Conservation (phyloP, 805 yeast genomes). For the Saccharomycopsis synnaedendra region DNA sequence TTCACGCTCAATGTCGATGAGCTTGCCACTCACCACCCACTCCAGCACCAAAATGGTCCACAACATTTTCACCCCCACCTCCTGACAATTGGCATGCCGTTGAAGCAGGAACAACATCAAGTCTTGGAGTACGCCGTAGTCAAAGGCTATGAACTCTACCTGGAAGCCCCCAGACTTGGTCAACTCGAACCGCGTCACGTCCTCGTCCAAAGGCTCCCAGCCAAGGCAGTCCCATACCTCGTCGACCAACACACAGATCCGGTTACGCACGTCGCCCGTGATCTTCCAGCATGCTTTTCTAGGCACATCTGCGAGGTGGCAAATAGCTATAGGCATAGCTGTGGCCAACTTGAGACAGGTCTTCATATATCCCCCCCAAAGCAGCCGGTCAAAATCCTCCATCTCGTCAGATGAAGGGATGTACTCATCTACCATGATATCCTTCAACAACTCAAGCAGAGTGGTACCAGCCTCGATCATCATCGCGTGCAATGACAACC, state of each 20-base stretch:
- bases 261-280: slow-evolving; percentile 49
- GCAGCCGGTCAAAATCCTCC: slow-evolving; percentile 41
- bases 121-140: slow-evolving; percentile 50
- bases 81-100: slow-evolving; percentile 46
- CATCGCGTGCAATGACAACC: slow-evolving; percentile 60
- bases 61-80: slow-evolving; percentile 50
- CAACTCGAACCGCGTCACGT: slow-evolving; percentile 46
- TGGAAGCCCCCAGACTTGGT: slow-evolving; percentile 61
- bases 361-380: slow-evolving; percentile 62
- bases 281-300: slow-evolving; percentile 56
- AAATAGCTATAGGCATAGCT: slow-evolving; percentile 57
- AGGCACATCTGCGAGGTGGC: slow-evolving; percentile 62
- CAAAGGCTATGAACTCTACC: slow-evolving; percentile 45
- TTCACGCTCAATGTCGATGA: slow-evolving; percentile 51
- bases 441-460: slow-evolving; percentile 41
- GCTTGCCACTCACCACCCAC: slow-evolving; percentile 42
- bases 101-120: slow-evolving; percentile 61
- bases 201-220: slow-evolving; percentile 45
- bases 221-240: slow-evolving; percentile 71
- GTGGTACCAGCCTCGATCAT: slow-evolving; percentile 44
- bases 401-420: slow-evolving; percentile 42
- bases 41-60: slow-evolving; percentile 68
- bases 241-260: slow-evolving; percentile 43
- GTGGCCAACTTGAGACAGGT: slow-evolving; percentile 47
- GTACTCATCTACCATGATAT: slow-evolving; percentile 35